Evolutionary conservation across 2,329 filamentous ascomycete genomes (phyloP).

Genomic region (Phyllosticta citribraziliensis): DNA sequence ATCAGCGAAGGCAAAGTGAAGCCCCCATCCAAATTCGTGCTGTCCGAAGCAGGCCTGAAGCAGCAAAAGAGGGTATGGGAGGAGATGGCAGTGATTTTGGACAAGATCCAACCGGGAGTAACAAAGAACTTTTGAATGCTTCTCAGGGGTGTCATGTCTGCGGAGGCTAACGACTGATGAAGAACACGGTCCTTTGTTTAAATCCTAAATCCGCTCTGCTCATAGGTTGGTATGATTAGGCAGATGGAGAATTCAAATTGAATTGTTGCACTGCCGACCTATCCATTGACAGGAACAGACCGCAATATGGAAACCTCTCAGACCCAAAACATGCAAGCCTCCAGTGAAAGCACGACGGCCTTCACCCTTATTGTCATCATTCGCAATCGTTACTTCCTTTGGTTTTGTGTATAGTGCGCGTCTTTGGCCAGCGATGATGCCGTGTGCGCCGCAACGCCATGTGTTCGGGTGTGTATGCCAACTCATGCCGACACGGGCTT

Average conservation of each 20-base stretch:
- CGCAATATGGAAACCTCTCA: neutral
- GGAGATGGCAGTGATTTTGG: constrained; percentile 30
- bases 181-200: neutral
- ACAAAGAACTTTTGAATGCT: constrained; percentile 11
- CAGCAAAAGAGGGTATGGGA: constrained; percentile 30
- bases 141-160: no score
- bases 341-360: neutral
- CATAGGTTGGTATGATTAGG: neutral
- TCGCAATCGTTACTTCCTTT: neutral
- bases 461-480: neutral
- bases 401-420: neutral
- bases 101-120: constrained; percentile 25
- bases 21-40: constrained; percentile 23
- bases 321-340: neutral
- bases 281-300: neutral
- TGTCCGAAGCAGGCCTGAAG: constrained; percentile 26
- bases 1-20: constrained; percentile 25
- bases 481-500: neutral
- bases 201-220: neutral
- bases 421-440: neutral
- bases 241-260: neutral
- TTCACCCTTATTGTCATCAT: neutral
- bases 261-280: neutral
- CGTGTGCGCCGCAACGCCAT: neutral
- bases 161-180: neutral